phyloP scores from a whole-genome alignment of 2,329 filamentous ascomycete species.

The Aspergillus latus region DNA sequence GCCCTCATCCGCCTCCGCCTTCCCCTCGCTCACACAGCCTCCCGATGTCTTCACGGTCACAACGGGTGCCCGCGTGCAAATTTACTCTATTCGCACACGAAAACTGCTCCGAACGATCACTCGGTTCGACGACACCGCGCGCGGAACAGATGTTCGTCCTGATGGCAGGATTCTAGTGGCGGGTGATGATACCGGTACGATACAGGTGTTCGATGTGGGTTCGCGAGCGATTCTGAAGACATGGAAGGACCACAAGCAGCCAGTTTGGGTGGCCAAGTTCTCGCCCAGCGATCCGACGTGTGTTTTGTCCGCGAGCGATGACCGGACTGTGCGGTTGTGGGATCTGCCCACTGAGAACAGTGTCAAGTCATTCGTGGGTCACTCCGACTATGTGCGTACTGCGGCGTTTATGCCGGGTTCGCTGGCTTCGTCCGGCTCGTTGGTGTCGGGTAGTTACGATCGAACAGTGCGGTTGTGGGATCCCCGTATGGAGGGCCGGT shows the following conservation, averaged over 20 bases:
- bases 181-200: constrained; percentile 84
- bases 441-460: constrained; percentile 93
- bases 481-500: constrained; percentile 66
- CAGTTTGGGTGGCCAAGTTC: constrained; percentile 89
- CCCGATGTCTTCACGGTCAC: constrained; percentile 78
- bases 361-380: constrained; percentile 76
- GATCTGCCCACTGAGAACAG: constrained; percentile 80
- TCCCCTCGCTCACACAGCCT: constrained; percentile 47
- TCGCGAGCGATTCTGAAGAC: constrained; percentile 92
- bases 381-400: constrained; percentile 87
- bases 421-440: constrained; percentile 63
- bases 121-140: constrained; percentile 86
- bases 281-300: constrained; percentile 84
- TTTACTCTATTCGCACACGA: constrained; percentile 88
- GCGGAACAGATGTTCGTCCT: constrained; percentile 81
- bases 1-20: constrained; percentile 45
- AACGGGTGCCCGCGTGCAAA: constrained; percentile 88
- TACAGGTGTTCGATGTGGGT: constrained; percentile 92
- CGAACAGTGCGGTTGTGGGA: constrained; percentile 94
- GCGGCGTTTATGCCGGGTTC: constrained; percentile 77
- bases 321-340: constrained; percentile 90
- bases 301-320: constrained; percentile 86
- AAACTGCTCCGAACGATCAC: constrained; percentile 93
- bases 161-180: constrained; percentile 89
- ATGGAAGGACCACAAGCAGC: constrained; percentile 91